Evolutionary conservation across 768 basidiomycete species (phyloP), one percentile per base, ranked within the genome.

Genomic region (Lyophyllum atratum): DNA sequence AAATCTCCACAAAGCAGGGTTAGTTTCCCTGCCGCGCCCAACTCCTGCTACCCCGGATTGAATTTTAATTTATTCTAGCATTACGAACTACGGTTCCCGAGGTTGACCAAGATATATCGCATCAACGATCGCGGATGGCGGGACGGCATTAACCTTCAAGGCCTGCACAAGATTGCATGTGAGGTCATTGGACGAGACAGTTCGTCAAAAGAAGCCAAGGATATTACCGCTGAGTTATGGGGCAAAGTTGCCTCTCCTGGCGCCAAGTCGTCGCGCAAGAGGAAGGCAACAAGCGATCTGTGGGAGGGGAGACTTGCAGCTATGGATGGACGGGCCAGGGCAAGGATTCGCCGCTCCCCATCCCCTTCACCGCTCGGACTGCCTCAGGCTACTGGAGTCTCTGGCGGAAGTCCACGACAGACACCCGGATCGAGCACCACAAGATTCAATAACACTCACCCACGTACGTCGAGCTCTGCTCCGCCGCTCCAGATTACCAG

Each of bases 71-170:
- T n/a, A 31, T 43, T 49, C 42, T 58, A 93, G 92, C 78, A 87
- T 64, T 95, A 95, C 66, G 91, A 91, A 60, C 76, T 94, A 4
- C 87, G 94, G 21, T 95, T 90, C 68, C 92, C 94, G 0, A 79
- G 94, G 48, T 77, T 95, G 28, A 80, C 80, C 31, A 95, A 94
- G 66, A 72, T 86, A 1, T 83, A 82, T 68, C 82, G 87, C 7
- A 64, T 74, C 0, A 70, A 67, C 22, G 90, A 93, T 57, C 82
- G 93, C 17, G 67, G 73, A n/a, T 92, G 90, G 86, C 72, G 67
- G 31, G 84, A 87, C 31, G 80, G 80, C 19, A 64, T 80, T 28
- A 73, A 76, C 22, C 72, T 87, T 3, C 70, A 77, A 21, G 75
- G 76, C 19, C 69, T 89, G 14, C 81, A 88, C 56, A 66, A 68